These are phyloP conservation scores for Austroboletus niveus DNA, from an alignment of 1,284 basidiomycete species.

Conservation along the genomic window DNA sequence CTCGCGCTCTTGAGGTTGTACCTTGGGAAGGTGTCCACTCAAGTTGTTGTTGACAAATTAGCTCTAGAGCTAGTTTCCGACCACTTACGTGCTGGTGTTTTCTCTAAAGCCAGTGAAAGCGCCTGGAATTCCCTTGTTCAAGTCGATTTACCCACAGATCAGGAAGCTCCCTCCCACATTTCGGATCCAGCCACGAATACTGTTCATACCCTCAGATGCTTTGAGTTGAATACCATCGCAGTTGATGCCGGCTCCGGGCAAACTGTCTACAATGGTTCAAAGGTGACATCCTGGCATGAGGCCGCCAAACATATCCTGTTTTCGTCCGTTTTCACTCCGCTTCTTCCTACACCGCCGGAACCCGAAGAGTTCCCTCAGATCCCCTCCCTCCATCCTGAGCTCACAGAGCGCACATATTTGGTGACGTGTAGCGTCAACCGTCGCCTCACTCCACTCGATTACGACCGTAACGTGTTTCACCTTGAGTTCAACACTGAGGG, in stretches of 20 bases:
- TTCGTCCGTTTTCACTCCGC: conserved; percentile 73
- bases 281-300: conserved; percentile 75
- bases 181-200: conserved; percentile 24
- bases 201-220: conserved; percentile 46
- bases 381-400: conserved; percentile 80
- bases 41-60: conserved; percentile 50
- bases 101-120: conserved; percentile 46
- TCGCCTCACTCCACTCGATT: conserved; percentile 90
- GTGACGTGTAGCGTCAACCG: conserved; percentile 94
- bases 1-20: conserved; percentile 73
- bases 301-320: conserved; percentile 90
- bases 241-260: conserved; percentile 55
- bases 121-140: conserved; percentile 61
- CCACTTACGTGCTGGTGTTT: conserved; percentile 40
- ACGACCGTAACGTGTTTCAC: conserved; percentile 99
- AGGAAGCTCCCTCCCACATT: conserved; percentile 10
- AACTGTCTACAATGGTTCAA: conserved; percentile 59
- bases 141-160: conserved; percentile 38
- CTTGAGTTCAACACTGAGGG: conserved; percentile 92
- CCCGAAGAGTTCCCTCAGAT: conserved; percentile 51
- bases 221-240: conserved; percentile 71
- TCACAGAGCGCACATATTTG: conserved; percentile 89
- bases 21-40: conserved; percentile 58
- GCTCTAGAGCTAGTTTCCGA: conserved; percentile 43
- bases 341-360: conserved; percentile 33